A percentile compares a stretch with the other conserved stretches of the same genome.
These are phyloP conservation scores for Lecanicillium sp. DNA, from an alignment of 2,329 filamentous ascomycete genomes.

Conservation along the genomic window DNA sequence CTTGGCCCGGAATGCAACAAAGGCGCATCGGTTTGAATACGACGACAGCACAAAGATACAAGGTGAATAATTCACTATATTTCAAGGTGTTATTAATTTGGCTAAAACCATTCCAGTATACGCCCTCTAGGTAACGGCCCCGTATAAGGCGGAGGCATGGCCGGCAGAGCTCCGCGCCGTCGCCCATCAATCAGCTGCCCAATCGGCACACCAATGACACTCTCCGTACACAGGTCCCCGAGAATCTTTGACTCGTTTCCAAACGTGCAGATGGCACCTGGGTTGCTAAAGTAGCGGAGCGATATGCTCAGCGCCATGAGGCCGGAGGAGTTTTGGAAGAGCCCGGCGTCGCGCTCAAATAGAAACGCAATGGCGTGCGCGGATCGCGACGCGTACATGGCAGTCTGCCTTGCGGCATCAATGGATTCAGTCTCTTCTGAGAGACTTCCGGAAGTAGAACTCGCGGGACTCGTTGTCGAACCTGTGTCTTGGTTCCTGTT, in stretches of 20 bases:
- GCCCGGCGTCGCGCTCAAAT: conserved; percentile 4
- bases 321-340: conserved; percentile 4
- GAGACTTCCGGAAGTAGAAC: conserved; percentile 6
- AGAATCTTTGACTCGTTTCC: conserved; percentile 4
- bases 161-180: conserved; percentile 1
- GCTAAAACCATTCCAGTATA: conserved; percentile 5
- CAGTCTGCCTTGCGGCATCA: not conserved
- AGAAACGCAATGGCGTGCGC: conserved; percentile 6
- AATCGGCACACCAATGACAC: conserved; percentile 4
- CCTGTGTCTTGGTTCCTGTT: not conserved
- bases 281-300: conserved; percentile 6
- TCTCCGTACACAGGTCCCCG: conserved; percentile 1
- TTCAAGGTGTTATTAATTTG: too few relatives aligned
- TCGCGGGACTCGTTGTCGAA: conserved; percentile 1
- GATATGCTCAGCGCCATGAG: conserved; percentile 7
- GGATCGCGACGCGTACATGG: conserved; percentile 3
- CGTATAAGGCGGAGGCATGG: not conserved
- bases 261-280: conserved; percentile 3
- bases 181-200: conserved; percentile 3
- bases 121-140: conserved; percentile 1
- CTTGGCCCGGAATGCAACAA: too few relatives aligned
- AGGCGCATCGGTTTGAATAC: too few relatives aligned
- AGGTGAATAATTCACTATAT: too few relatives aligned
- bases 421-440: too few relatives aligned
- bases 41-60: too few relatives aligned